Evolutionary conservation across 2,329 filamentous ascomycete species (phyloP), one percentile per base, ranked within the genome.

Genomic region (Cladosporium sp.): DNA sequence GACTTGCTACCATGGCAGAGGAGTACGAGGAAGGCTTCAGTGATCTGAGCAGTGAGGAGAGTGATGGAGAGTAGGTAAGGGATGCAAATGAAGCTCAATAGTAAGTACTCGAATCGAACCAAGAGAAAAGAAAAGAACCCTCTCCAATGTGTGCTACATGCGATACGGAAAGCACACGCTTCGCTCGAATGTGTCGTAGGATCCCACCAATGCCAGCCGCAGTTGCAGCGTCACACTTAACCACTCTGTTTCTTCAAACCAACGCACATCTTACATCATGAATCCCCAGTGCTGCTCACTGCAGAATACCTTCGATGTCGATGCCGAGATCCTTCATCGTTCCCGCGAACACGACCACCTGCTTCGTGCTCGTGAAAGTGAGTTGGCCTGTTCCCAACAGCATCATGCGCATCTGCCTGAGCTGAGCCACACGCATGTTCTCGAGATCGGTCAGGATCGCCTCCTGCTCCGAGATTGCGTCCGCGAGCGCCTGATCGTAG

Each of bases 21-120:
- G 91, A 91, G 66, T 98, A 97, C 76, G 88, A 92, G 70, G 91
- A 95, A 67, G 92, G 92, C 1, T 97, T 92, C 91, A 89, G 87
- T 65, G 90, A 91, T 70, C 84, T 88, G 10, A 89, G 87, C 23
- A 88, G 92, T 65, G 89, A 92, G 57, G 81, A 76, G 23, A 59
- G 63, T n/a, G 63, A 64, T 26, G 61, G 46, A 14, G 63, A 58
- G 21, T 54, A 54, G 46, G 28, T 2, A 6, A 4, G n/a, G 23
- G 56, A 13, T 30, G 6, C 26, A n/a, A 53, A 53, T 18, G 49
- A 18, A 43, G n/a, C 16, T 43, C 36, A 43, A 16, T 16, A 43
- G 36, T 43, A 43, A 43, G 36, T 43, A 43, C 36, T 43, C n/a
- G 36, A 43, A 43, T 18, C 36, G 16, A n/a, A 43, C 18, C 16